phyloP scores from a whole-genome alignment of 148 eudicot genomes.

The Chenopodium berlandieri region DNA sequence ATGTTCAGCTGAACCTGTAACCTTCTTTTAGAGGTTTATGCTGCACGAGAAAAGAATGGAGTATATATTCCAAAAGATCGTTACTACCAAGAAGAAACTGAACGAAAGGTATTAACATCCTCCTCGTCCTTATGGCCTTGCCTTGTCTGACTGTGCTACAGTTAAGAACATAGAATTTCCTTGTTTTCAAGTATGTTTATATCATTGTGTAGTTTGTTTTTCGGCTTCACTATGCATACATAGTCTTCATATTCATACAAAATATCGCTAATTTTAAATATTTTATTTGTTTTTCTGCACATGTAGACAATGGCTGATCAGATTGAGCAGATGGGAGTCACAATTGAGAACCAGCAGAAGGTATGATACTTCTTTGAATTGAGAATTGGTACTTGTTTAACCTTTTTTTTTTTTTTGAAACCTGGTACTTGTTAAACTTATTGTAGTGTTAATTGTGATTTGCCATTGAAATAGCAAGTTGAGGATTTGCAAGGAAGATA shows the following conservation, averaged over 20 bases:
- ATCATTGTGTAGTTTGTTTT: not conserved
- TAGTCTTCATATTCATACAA: not conserved
- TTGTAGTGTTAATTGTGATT: slow-evolving; percentile 4
- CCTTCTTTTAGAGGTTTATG: slow-evolving; percentile 68
- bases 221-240: not conserved
- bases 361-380: slow-evolving; percentile 25
- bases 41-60: slow-evolving; percentile 81
- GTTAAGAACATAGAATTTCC: not conserved
- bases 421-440: no score
- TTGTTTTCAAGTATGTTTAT: not conserved
- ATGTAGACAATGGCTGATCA: slow-evolving; percentile 77
- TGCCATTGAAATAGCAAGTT: slow-evolving; percentile 42
- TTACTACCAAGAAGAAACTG: slow-evolving; percentile 81
- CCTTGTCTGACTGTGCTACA: not conserved
- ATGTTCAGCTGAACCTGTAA: not conserved
- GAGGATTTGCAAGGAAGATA: slow-evolving; percentile 62
- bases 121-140: not conserved
- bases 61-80: slow-evolving; percentile 86
- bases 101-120: slow-evolving; percentile 53
- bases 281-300: not conserved
- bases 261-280: not conserved
- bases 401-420: no score
- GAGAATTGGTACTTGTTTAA: no score
- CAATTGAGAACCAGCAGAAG: slow-evolving; percentile 66
- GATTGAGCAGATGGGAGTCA: slow-evolving; percentile 73